Evolutionary conservation across 345 rosid genomes (phyloP).

Genomic region (Barbarea vulgaris): DNA sequence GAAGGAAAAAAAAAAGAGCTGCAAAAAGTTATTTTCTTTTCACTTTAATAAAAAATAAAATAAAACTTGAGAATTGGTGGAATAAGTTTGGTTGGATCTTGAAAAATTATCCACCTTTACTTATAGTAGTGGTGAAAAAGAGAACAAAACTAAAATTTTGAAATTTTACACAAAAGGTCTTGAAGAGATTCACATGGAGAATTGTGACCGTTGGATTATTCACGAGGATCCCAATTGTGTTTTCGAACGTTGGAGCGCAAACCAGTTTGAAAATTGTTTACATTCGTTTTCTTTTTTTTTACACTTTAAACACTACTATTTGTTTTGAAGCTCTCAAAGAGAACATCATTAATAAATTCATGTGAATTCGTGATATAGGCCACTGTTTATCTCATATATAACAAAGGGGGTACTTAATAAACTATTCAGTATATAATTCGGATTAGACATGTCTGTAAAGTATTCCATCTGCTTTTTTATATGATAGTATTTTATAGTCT

Average conservation of each 20-base stretch:
- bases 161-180: conserved; percentile 29
- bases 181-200: conserved; percentile 74
- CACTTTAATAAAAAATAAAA: conserved; percentile 12
- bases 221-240: conserved; percentile 46
- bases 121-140: conserved; percentile 47
- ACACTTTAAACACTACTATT: background rate
- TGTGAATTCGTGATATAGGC: conserved; percentile 33
- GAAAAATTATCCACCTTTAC: conserved; percentile 39
- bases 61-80: conserved; percentile 17
- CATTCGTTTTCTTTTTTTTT: background rate
- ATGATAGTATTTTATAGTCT: background rate
- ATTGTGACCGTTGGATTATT: conserved; percentile 61
- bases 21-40: conserved; percentile 30
- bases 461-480: background rate
- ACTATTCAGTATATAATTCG: background rate
- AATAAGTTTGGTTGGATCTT: conserved; percentile 42
- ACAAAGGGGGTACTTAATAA: background rate
- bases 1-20: background rate
- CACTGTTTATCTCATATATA: conserved; percentile 30
- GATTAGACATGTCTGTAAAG: conserved; percentile 11
- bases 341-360: conserved; percentile 35
- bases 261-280: conserved; percentile 44
- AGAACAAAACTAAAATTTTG: background rate
- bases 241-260: conserved; percentile 75
- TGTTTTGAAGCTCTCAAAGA: conserved; percentile 30